Evolutionary conservation across 306 rosid species (phyloP).

Genomic region (Dryas alaskensis): DNA sequence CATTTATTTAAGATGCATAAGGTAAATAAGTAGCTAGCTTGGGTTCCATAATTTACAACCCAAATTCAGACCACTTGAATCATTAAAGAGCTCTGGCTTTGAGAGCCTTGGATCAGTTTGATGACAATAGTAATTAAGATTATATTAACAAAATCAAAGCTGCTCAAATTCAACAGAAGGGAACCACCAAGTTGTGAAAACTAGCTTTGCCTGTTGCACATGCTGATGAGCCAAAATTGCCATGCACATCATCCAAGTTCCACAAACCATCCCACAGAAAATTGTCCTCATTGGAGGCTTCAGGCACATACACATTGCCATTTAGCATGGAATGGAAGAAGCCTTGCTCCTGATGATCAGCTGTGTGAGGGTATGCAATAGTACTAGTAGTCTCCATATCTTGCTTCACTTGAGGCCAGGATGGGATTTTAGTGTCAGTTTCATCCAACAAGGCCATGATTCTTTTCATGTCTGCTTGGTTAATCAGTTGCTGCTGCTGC

Average conservation of each 20-base stretch:
- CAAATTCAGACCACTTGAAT: slow-evolving; percentile 31
- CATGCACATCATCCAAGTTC: slow-evolving; percentile 68
- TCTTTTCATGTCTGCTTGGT: slow-evolving; percentile 52
- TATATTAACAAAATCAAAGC: not conserved
- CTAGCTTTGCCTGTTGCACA: slow-evolving; percentile 39
- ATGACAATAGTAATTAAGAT: slow-evolving; percentile 1
- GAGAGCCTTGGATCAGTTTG: slow-evolving; percentile 18
- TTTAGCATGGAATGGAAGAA: slow-evolving; percentile 42
- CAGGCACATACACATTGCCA: slow-evolving; percentile 36
- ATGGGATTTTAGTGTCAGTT: slow-evolving; percentile 32
- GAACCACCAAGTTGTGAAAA: slow-evolving; percentile 50
- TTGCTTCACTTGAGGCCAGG: slow-evolving; percentile 41
- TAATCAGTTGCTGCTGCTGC: slow-evolving; percentile 35
- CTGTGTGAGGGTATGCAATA: slow-evolving; percentile 36
- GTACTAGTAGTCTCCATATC: slow-evolving; percentile 23
- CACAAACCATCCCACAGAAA: slow-evolving; percentile 61
- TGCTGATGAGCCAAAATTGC: slow-evolving; percentile 38
- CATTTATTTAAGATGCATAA: slow-evolving; percentile 13
- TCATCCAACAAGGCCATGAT: slow-evolving; percentile 64
- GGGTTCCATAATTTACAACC: slow-evolving; percentile 33
- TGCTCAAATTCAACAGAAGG: slow-evolving; percentile 38
- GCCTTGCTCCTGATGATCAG: slow-evolving; percentile 42
- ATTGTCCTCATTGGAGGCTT: slow-evolving; percentile 40
- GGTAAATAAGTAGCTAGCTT: not conserved
- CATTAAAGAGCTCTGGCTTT: slow-evolving; percentile 20